Base-by-base conservation (phyloP, 768 basidiomycete species). In the Mycena pura region DNA sequence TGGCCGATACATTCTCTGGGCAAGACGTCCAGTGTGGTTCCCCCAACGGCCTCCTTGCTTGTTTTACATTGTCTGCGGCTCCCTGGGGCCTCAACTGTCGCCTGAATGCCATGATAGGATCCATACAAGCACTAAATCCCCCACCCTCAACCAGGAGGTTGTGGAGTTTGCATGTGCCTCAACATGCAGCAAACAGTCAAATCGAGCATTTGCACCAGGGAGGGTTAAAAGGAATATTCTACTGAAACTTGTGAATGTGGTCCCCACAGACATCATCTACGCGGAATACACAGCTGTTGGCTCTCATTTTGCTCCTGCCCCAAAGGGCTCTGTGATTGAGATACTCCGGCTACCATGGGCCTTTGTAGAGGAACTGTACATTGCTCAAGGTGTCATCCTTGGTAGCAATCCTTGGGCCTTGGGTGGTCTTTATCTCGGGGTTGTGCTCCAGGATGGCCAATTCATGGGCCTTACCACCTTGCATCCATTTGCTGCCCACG, bases 341-440 rank as follows among this genome's bases (percentile, higher is more conserved):
- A 45, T 45, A 17, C n/a, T 45, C 9, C 28, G 52, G 19, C 52
- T 60, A 5, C 50, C 58, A 9, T 60, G 58, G 58, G n/a, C 36
- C 25, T 60, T 54, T 28, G 53, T 60, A 8, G 58, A 60, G 31
- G 58, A 58, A 24, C 9, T 60, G 21, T 60, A 60, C 51, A 34
- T 50, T 8, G 58, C 58, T 14, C 60, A 62, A 27, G 60, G 60
- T 5, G n/a, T 56, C 13, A 57, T 59, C n/a, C 28, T 62, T 15
- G 60, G 57, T 15, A 29, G 25, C 41, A 62, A 58, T 31, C 60
- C 60, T 29, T 62, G 60, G 60, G 45, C 54, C 29, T 43, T 49
- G 15, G 60, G 57, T 17, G n/a, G 60, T 11, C 34, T 62, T 27
- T 62, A 57, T 44, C 60, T 62, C n/a, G 60, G 40, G 1, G 60